A percentile compares a stretch with the other conserved stretches of the same genome.
Conservation (phyloP, 306 rosid genomes). For the Cucumis melo region DNA sequence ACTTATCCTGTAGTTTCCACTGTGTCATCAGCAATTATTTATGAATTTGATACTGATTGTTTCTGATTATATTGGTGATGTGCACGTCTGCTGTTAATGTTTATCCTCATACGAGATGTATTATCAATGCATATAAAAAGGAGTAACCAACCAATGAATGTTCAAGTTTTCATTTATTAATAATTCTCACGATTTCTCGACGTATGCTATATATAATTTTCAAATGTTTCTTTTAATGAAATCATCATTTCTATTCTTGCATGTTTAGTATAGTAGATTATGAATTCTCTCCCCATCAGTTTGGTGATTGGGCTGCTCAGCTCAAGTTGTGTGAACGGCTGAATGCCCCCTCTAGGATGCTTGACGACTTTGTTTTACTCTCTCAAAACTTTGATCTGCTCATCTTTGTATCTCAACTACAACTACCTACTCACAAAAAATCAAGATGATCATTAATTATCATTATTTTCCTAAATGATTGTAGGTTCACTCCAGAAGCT, state of each 20-base stretch:
- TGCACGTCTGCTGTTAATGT: not conserved
- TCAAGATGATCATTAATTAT: not conserved
- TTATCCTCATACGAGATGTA: too few relatives aligned
- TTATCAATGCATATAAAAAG: too few relatives aligned
- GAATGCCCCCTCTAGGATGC: not conserved
- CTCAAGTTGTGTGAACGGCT: not conserved
- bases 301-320: not conserved
- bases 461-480: not conserved
- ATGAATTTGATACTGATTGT: not conserved
- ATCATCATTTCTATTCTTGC: not conserved
- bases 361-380: not conserved
- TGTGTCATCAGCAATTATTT: not conserved
- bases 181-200: not conserved
- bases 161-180: not conserved
- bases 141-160: too few relatives aligned
- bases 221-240: not conserved
- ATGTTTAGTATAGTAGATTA: not conserved
- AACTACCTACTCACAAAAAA: not conserved
- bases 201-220: not conserved
- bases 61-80: not conserved
- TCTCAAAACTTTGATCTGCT: not conserved
- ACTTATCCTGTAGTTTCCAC: not conserved
- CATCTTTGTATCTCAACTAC: not conserved
- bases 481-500: constrained; percentile 89
- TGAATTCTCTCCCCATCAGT: not conserved